A percentile compares a stretch with the other conserved stretches of the same genome.
Evolutionary conservation across 2,329 filamentous ascomycete genomes (phyloP).

Genomic region (Mycogone perniciosa): DNA sequence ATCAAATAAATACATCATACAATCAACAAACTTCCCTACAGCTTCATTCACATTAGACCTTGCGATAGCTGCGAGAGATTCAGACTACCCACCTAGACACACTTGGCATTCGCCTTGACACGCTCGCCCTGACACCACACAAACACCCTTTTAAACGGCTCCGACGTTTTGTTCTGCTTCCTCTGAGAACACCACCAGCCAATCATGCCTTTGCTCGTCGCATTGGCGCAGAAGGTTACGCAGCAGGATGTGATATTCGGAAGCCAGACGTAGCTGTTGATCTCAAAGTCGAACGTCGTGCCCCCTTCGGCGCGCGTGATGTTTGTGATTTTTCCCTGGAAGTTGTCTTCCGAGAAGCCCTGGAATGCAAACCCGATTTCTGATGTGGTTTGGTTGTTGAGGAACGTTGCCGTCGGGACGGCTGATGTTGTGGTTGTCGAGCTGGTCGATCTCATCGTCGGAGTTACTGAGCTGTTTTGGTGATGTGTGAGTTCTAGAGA

Average conservation of each 20-base stretch:
- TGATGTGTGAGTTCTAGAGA: not conserved
- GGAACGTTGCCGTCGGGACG: constrained; percentile 7
- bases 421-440: not conserved
- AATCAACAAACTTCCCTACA: too few relatives aligned
- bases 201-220: constrained; percentile 13
- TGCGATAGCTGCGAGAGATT: too few relatives aligned
- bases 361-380: constrained; percentile 25
- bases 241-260: constrained; percentile 19
- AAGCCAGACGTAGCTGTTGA: constrained; percentile 19
- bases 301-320: constrained; percentile 21
- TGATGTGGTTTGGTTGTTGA: constrained; percentile 20
- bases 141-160: constrained; percentile 19
- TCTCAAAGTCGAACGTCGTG: constrained; percentile 17
- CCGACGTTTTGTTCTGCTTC: constrained; percentile 12
- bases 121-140: constrained; percentile 22
- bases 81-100: not conserved
- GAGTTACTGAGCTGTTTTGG: not conserved
- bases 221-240: constrained; percentile 20
- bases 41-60: too few relatives aligned
- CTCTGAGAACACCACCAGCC: constrained; percentile 23
- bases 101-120: constrained; percentile 3
- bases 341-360: constrained; percentile 22
- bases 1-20: too few relatives aligned
- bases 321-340: constrained; percentile 18
- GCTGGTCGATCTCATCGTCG: not conserved